Base-by-base conservation (phyloP, 495 filamentous ascomycete genomes). In the Lepidopterella palustris region DNA sequence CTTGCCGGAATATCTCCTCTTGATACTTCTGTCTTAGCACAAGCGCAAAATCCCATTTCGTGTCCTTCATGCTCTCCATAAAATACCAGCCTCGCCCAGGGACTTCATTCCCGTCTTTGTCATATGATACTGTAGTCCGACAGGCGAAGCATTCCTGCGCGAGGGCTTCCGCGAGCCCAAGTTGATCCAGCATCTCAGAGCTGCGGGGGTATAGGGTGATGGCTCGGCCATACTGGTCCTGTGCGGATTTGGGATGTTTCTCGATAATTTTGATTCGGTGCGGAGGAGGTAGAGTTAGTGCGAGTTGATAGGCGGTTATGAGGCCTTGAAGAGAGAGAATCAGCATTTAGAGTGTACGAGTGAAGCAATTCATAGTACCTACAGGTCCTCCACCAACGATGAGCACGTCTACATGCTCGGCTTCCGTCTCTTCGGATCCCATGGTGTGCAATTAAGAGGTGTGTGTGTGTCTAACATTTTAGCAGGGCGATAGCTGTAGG, bases 71-170 rank as follows among this genome's bases (percentile, higher is more conserved):
- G 18, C 70, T 62, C 60, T 72, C 70, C 71, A 73, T 71, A 51
- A 73, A 71, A 29, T 49, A 11, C 72, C 71, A 70, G 5, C 72
- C 64, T 24, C 74, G 62, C 1, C 71, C 71, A 4, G 68, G 45
- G 6, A 75, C 64, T 58, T 68, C 64, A 20, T 77, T 61, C 13
- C 77, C 76, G 59, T 76, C 57, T 39, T 73, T 72, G 31, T 77
- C 63, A 65, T 81, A 84, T 3, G 75, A 71, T 0, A 74, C 74
- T 0, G 73, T 78, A 15, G 72, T 64, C 18, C 74, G 66, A 48
- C 76, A 78, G n/a, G 77, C 75, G 62, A 81, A 82, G 29, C 78
- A 80, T 45, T 77, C 63, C 66, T 82, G 79, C 0, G 71, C 67
- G 42, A 81, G 69, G 11, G 68, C 59, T 1, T 79, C 76, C 18